These are phyloP conservation scores for Carex arenaria DNA, from an alignment of 202 grass and related monocot species.

Conservation along the genomic window DNA sequence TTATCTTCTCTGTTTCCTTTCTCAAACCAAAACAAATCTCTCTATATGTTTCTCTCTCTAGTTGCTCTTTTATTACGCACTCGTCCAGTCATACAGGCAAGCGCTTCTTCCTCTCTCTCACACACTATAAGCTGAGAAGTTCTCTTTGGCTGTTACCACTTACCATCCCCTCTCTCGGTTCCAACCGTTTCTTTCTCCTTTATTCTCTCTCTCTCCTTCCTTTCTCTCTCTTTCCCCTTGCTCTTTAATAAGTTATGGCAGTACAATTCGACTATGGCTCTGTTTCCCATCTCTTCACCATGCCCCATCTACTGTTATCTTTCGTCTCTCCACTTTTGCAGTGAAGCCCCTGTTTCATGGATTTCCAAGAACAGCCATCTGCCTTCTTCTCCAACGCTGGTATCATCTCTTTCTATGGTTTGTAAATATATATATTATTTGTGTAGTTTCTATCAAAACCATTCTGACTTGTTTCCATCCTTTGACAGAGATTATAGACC, in stretches of 20 bases:
- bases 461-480: background rate
- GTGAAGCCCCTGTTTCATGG: slow-evolving; percentile 13
- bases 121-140: background rate
- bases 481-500: slow-evolving; percentile 16
- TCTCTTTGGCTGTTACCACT: slow-evolving; percentile 17
- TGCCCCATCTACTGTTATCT: slow-evolving; percentile 14
- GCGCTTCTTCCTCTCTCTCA: background rate
- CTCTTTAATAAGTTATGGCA: slow-evolving; percentile 25
- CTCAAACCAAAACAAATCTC: background rate
- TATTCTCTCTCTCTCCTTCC: background rate
- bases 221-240: background rate
- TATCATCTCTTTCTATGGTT: background rate
- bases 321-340: slow-evolving; percentile 11
- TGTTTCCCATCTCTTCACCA: slow-evolving; percentile 13
- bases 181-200: slow-evolving; percentile 11
- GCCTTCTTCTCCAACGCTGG: slow-evolving; percentile 18
- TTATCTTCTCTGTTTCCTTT: background rate
- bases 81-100: background rate
- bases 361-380: slow-evolving; percentile 2
- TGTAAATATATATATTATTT: background rate
- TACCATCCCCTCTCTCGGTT: background rate
- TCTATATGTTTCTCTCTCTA: background rate
- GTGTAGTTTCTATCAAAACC: background rate
- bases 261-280: background rate
- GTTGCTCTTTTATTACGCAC: slow-evolving; percentile 9